Evolutionary conservation across 805 yeast genomes (phyloP).

Genomic region (Myxozyma geophila): DNA sequence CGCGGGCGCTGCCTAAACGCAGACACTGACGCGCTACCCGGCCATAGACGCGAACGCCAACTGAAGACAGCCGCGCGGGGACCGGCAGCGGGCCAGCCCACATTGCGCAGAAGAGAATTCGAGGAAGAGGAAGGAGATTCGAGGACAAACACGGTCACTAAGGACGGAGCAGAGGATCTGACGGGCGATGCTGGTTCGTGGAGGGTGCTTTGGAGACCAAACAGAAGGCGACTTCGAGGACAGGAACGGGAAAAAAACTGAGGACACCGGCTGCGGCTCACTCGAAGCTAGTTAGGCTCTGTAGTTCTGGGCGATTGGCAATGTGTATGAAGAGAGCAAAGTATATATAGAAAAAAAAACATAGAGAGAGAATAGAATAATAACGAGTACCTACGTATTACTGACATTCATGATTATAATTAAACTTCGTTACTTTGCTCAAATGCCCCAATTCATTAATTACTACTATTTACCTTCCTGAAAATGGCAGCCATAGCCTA

Average conservation of each 20-base stretch:
- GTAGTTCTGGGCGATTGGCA: neutral
- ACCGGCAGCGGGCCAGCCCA: slow-evolving; percentile 7
- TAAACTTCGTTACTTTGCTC: too few relatives aligned
- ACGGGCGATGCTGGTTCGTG: neutral
- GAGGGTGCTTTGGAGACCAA: neutral
- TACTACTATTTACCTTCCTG: too few relatives aligned
- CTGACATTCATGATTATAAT: too few relatives aligned
- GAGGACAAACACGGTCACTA: neutral
- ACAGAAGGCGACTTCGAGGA: neutral
- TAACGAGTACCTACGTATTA: too few relatives aligned
- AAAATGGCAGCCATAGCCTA: neutral
- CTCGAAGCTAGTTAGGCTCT: neutral
- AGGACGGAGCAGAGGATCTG: neutral
- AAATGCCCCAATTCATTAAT: too few relatives aligned
- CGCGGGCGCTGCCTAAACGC: slow-evolving; percentile 11
- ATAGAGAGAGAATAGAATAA: too few relatives aligned
- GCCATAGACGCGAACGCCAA: slow-evolving; percentile 8
- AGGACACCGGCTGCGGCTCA: neutral
- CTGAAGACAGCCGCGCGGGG: neutral
- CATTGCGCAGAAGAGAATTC: neutral
- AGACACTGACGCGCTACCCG: slow-evolving; percentile 23
- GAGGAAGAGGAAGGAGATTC: neutral
- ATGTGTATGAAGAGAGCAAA: too few relatives aligned
- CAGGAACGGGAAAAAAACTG: neutral
- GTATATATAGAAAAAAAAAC: too few relatives aligned